Conservation (phyloP, 257 asterid genomes). For the Fraxinus americana region DNA sequence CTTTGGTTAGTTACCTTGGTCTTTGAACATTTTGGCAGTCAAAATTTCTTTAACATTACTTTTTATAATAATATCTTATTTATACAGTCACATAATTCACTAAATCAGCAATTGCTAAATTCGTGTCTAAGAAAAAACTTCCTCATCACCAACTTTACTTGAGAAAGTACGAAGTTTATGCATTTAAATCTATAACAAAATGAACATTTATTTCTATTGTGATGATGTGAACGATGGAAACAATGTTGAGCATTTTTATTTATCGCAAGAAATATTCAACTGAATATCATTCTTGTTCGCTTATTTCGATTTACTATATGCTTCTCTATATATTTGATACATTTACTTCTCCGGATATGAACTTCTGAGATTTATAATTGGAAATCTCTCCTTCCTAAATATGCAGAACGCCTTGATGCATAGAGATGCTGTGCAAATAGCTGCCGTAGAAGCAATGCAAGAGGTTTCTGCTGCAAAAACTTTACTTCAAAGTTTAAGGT, state of each 20-base stretch:
- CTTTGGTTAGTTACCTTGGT: conserved; percentile 53
- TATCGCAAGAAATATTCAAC: background rate
- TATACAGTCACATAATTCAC: conserved; percentile 66
- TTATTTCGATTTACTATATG: background rate
- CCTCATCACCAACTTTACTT: conserved; percentile 77
- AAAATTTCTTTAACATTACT: background rate
- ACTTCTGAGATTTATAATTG: conserved; percentile 18
- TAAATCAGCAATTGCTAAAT: conserved; percentile 73
- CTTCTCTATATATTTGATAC: conserved; percentile 2
- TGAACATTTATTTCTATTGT: too few species aligned
- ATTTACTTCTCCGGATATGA: conserved; percentile 6
- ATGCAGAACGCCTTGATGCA: conserved; percentile 78
- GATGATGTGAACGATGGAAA: too few species aligned
- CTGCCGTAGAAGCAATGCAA: conserved; percentile 92
- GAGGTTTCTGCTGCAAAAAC: conserved; percentile 85
- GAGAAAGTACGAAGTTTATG: conserved; percentile 38
- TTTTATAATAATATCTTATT: conserved; percentile 7
- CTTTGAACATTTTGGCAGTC: background rate
- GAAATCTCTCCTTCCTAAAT: conserved; percentile 29
- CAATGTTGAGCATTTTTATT: too few species aligned
- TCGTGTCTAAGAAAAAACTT: conserved; percentile 76
- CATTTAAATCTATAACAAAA: too few species aligned
- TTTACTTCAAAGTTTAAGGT: conserved; percentile 87
- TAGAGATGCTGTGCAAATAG: conserved; percentile 83
- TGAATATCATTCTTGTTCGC: conserved; percentile 1